Evolutionary conservation across 148 eudicot species (phyloP).

Genomic region (Arbutus unedo): DNA sequence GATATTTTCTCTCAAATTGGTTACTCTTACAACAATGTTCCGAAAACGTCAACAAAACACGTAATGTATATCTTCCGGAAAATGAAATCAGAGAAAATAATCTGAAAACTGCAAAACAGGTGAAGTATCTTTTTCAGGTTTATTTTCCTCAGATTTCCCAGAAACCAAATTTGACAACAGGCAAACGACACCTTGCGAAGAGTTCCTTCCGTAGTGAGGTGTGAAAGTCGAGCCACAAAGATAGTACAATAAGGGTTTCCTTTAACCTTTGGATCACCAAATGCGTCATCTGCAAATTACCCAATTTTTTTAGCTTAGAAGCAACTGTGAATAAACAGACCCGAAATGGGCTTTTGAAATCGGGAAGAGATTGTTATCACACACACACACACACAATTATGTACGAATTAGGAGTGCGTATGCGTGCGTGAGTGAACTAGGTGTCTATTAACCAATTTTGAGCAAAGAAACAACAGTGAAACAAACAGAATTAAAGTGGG

Average conservation of each 20-base stretch:
- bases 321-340: neutral
- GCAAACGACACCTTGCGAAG: conserved; percentile 47
- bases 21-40: no score
- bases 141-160: neutral
- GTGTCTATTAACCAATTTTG: neutral
- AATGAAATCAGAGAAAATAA: no score
- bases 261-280: conserved; percentile 79
- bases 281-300: conserved; percentile 73
- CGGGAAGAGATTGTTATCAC: neutral
- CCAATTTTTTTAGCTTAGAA: neutral
- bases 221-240: conserved; percentile 79
- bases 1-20: no score
- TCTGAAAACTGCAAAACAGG: no score
- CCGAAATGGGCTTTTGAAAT: neutral
- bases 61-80: no score
- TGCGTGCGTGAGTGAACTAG: neutral
- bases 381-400: neutral
- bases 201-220: conserved; percentile 65
- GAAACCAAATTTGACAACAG: neutral
- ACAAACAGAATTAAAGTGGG: neutral
- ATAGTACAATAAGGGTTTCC: conserved; percentile 86
- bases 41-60: no score
- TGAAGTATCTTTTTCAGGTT: neutral
- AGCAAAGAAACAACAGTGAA: neutral
- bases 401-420: neutral